These are phyloP conservation scores for Lactarius tabidus DNA, from an alignment of 768 basidiomycete genomes.

Conservation along the genomic window DNA sequence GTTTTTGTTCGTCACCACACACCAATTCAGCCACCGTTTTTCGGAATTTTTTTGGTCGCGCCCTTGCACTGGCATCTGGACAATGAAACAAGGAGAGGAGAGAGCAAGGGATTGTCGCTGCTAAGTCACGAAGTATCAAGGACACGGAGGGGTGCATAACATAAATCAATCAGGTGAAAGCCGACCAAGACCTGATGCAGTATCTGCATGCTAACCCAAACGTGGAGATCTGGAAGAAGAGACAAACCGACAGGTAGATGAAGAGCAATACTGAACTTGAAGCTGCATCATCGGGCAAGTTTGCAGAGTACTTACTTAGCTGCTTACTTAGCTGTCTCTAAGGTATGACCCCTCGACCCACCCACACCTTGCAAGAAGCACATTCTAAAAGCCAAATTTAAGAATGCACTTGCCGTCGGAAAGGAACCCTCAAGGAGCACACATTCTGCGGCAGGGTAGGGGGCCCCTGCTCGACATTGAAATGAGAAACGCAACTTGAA, in stretches of 20 bases:
- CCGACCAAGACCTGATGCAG: conserved; percentile 44
- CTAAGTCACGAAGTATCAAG: conserved; percentile 3
- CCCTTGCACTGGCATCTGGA: conserved; percentile 31
- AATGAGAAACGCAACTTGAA: neutral
- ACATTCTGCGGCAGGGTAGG: too few species aligned
- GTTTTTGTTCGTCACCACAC: conserved; percentile 36
- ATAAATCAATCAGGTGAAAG: neutral
- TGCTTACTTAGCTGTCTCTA: too few species aligned
- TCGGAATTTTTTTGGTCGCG: conserved; percentile 17
- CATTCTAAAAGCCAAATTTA: too few species aligned
- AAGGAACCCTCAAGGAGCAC: too few species aligned
- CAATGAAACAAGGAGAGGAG: conserved; percentile 28
- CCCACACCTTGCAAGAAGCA: too few species aligned
- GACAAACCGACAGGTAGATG: neutral
- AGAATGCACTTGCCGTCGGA: too few species aligned
- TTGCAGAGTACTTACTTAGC: too few species aligned
- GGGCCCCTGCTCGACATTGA: too few species aligned
- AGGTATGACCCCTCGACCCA: too few species aligned
- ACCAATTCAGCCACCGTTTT: conserved; percentile 35
- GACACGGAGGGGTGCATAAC: conserved; percentile 16
- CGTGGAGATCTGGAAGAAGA: neutral
- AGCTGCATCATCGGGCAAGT: too few species aligned
- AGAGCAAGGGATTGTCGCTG: conserved; percentile 30
- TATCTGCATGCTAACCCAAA: conserved; percentile 3
- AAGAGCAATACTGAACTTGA: too few species aligned